Evolutionary conservation across 257 asterid species (phyloP).

Genomic region (Salvia hispanica): DNA sequence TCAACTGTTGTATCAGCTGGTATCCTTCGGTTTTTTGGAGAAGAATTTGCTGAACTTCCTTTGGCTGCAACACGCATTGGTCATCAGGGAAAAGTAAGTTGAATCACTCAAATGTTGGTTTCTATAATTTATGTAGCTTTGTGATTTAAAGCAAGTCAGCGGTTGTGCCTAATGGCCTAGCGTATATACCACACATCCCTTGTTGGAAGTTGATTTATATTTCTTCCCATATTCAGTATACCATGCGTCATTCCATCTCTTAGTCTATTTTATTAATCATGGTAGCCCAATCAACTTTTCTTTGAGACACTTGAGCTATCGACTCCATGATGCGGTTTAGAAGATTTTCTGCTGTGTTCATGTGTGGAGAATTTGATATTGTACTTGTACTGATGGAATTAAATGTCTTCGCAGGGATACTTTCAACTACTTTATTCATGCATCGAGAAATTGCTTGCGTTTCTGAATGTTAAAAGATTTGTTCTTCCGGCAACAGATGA

Average conservation of each 20-base stretch:
- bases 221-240: background rate
- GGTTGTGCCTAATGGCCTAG: background rate
- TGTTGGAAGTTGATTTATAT: too few species aligned
- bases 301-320: background rate
- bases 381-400: conserved; percentile 28
- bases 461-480: conserved; percentile 60
- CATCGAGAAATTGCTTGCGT: conserved; percentile 75
- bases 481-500: conserved; percentile 94
- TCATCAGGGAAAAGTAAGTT: conserved; percentile 78
- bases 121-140: conserved; percentile 6
- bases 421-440: conserved; percentile 77
- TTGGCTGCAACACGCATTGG: conserved; percentile 84
- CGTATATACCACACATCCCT: background rate
- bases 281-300: background rate
- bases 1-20: conserved; percentile 93
- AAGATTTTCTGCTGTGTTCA: conserved; percentile 1
- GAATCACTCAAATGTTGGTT: conserved; percentile 2
- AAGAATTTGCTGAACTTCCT: conserved; percentile 93
- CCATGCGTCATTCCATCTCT: background rate
- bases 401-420: conserved; percentile 69
- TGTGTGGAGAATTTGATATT: conserved; percentile 5
- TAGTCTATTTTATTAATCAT: background rate
- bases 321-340: background rate
- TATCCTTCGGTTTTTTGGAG: conserved; percentile 87
- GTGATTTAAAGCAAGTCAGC: background rate